phyloP scores from a whole-genome alignment of 768 basidiomycete genomes.

The Mycena indigotica region DNA sequence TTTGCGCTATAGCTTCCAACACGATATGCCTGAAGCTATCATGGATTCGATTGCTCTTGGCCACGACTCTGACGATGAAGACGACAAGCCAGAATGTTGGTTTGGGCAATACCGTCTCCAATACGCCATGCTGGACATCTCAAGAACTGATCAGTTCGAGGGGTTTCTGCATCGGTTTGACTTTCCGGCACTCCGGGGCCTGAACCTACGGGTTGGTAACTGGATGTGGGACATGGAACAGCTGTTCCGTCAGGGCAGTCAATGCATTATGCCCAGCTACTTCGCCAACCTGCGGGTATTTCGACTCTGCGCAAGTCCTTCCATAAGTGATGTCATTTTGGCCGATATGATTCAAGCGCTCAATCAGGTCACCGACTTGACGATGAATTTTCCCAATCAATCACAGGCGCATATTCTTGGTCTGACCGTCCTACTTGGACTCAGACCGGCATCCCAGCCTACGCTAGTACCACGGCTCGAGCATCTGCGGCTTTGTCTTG shows the following conservation, averaged over 20 bases:
- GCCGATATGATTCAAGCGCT: not conserved
- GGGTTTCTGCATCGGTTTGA: not conserved
- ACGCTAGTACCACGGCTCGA: not conserved
- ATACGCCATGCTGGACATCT: not conserved
- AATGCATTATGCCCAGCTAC: not conserved
- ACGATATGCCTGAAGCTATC: not conserved
- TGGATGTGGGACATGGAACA: not conserved
- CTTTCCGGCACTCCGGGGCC: not conserved
- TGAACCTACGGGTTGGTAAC: not conserved
- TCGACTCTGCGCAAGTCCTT: not conserved
- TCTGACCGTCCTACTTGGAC: too few species aligned
- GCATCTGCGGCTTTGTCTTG: not conserved
- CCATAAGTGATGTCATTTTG: not conserved
- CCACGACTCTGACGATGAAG: too few species aligned
- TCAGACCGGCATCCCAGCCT: not conserved
- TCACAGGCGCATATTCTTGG: too few species aligned
- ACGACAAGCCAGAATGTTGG: too few species aligned
- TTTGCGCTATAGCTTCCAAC: not conserved
- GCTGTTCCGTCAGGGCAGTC: not conserved
- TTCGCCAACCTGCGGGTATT: not conserved
- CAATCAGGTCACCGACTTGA: not conserved
- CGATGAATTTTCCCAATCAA: not conserved
- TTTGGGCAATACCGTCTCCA: too few species aligned
- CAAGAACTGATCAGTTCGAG: not conserved
- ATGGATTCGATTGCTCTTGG: too few species aligned